Evolutionary conservation across 352 stramenopile species (phyloP), one percentile per base, ranked within the genome.

Genomic region (Globisporangium emineosum): DNA sequence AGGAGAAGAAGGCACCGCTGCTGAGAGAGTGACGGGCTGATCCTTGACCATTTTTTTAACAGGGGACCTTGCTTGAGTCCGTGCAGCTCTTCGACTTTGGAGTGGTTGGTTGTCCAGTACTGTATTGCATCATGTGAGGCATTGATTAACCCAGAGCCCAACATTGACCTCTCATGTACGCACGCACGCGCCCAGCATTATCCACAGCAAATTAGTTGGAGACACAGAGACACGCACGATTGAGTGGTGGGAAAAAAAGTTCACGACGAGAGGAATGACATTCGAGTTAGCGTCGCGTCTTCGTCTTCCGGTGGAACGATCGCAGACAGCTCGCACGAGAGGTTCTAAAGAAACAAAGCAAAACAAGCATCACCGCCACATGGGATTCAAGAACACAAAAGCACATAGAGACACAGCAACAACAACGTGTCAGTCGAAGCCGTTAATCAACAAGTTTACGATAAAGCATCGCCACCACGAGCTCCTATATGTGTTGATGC

Each of bases 251-350:
- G 33, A 12, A 25, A 32, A 23, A 63, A 25, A 52, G 10, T 23
- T 50, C 17, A 62, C 25, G 53, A 67, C 3, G 67, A 77, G 12
- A 68, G 37, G 55, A 70, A 68, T 40, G 70, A 72, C 25, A 77
- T 57, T 25, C 60, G 35, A 51, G 45, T 54, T 42, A 55, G 43
- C 33, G 56, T 40, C 61, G 56, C 21, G 30, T 56, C 53, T 25
- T 73, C 68, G 27, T 73, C 62, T 29, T 66, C 68, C 5, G 52
- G 43, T 0, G 62, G 51, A 9, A 54, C 53, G 40, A 71, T 71
- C 45, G 57, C 57, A 13, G 64, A 74, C 42, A 72, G 43, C 15
- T 68, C 66, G 23, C 71, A 71, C 15, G 71, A 57, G 12, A 69
- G 54, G 13, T 67, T 71, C 62, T 77, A 10, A 10, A 17, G 2